Percentiles rank a stretch among this genome's conserved stretches.
Conservation (phyloP, 1,284 basidiomycete species). For the Takashimella koratensis region DNA sequence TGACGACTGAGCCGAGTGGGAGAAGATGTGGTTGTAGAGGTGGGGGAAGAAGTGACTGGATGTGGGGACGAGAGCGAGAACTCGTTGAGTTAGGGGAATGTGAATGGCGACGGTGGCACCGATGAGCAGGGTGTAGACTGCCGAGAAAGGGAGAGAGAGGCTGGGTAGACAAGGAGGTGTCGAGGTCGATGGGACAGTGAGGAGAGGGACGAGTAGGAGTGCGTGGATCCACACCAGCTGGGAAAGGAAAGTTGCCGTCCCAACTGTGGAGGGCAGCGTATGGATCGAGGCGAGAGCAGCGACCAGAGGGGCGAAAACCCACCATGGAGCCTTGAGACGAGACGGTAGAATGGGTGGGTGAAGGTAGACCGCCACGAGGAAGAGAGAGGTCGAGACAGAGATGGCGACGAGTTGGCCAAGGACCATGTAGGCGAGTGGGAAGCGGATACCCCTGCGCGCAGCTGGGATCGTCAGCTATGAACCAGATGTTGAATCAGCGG, state of each 20-base stretch:
- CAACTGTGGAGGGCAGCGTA: conserved; percentile 55
- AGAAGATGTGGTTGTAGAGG: conserved; percentile 46
- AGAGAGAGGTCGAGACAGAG: conserved; percentile 64
- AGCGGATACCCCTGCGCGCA: conserved; percentile 53
- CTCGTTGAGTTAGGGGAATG: conserved; percentile 37
- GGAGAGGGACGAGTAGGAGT: conserved; percentile 56
- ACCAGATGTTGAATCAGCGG: background rate
- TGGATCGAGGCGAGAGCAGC: conserved; percentile 55
- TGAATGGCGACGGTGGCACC: conserved; percentile 48
- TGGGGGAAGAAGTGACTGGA: conserved; percentile 5
- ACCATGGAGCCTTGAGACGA: conserved; percentile 18
- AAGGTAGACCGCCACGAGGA: conserved; percentile 59
- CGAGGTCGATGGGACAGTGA: conserved; percentile 14
- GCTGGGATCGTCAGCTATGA: conserved; percentile 38
- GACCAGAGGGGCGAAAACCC: conserved; percentile 54
- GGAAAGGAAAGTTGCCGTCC: conserved; percentile 55
- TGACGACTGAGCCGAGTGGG: conserved; percentile 62
- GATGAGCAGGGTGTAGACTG: conserved; percentile 52
- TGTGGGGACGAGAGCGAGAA: conserved; percentile 16
- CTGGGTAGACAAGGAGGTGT: conserved; percentile 19
- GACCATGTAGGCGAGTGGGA: conserved; percentile 67
- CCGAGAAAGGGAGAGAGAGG: conserved; percentile 16
- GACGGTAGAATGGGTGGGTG: conserved; percentile 27
- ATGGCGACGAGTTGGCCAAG: conserved; percentile 71
- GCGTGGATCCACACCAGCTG: conserved; percentile 64